phyloP scores from a whole-genome alignment of 257 asterid genomes.

The Dorcoceras hygrometricum region DNA sequence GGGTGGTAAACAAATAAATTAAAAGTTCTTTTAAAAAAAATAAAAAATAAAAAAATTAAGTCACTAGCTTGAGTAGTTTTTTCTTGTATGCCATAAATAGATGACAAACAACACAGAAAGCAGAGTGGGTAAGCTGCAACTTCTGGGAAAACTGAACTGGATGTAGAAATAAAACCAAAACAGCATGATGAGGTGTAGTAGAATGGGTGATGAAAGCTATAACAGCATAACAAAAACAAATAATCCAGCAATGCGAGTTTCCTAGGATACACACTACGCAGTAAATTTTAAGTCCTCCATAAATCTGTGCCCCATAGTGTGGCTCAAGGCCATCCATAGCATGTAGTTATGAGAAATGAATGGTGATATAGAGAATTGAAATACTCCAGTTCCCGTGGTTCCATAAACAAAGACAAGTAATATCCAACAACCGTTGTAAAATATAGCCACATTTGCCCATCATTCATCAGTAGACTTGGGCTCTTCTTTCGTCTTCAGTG shows the following conservation, averaged over 20 bases:
- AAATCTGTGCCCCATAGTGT: background rate
- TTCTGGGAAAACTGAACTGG: background rate
- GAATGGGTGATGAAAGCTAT: background rate
- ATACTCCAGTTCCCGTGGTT: background rate
- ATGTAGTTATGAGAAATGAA: background rate
- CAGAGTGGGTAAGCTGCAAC: background rate
- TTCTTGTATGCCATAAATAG: background rate
- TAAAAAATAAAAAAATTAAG: no score
- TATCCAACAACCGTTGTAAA: conserved; percentile 10
- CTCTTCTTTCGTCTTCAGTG: conserved; percentile 52
- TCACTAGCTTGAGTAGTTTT: background rate
- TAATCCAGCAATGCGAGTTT: background rate
- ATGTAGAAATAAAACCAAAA: background rate
- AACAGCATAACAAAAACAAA: background rate
- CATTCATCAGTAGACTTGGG: conserved; percentile 51
- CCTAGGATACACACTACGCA: background rate
- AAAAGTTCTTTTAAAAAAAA: no score
- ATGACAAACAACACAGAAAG: background rate
- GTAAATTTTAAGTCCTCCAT: background rate
- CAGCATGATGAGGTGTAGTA: background rate
- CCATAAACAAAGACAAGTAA: conserved; percentile 16
- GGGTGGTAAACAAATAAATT: no score
- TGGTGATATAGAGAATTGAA: conserved; percentile 8
- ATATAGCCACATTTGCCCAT: conserved; percentile 25
- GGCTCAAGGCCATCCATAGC: background rate